Conservation (phyloP, 1,139 yeast species). For the Taphrina communis region DNA sequence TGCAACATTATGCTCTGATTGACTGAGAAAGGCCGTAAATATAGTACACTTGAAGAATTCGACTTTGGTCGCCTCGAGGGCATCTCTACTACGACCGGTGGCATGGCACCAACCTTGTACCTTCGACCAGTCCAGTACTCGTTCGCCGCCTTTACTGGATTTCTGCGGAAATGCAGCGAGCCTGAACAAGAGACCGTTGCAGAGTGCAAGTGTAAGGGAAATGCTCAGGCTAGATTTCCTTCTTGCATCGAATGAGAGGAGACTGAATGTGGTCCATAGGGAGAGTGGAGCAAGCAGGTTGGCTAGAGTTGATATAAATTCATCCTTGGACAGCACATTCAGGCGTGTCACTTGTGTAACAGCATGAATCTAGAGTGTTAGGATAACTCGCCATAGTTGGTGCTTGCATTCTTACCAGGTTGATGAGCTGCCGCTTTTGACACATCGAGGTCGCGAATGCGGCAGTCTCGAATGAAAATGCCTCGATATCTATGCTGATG, state of each 20-base stretch:
- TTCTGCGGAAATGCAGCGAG: conserved; percentile 20
- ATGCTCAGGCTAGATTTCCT: neutral
- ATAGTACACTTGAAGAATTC: conserved; percentile 17
- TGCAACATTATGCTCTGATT: neutral
- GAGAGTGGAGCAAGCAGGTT: conserved; percentile 6
- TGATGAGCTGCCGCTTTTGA: conserved; percentile 5
- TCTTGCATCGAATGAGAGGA: neutral
- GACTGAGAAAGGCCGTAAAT: neutral
- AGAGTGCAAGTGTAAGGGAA: neutral
- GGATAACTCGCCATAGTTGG: neutral
- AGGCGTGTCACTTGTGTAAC: conserved; percentile 9
- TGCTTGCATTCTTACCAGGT: neutral
- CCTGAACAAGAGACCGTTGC: conserved; percentile 13
- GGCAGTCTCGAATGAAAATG: neutral
- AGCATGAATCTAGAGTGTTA: conserved; percentile 4
- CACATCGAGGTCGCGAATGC: neutral
- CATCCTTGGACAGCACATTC: conserved; percentile 5
- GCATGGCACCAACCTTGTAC: conserved; percentile 26
- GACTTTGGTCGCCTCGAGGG: conserved; percentile 7
- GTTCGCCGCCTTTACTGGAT: neutral
- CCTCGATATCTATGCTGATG: neutral
- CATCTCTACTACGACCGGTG: conserved; percentile 11
- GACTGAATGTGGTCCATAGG: neutral
- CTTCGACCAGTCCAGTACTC: conserved; percentile 4
- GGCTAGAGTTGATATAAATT: conserved; percentile 4